These are phyloP conservation scores for Stropharia rugosoannulata DNA, from an alignment of 768 basidiomycete genomes.

Conservation along the genomic window DNA sequence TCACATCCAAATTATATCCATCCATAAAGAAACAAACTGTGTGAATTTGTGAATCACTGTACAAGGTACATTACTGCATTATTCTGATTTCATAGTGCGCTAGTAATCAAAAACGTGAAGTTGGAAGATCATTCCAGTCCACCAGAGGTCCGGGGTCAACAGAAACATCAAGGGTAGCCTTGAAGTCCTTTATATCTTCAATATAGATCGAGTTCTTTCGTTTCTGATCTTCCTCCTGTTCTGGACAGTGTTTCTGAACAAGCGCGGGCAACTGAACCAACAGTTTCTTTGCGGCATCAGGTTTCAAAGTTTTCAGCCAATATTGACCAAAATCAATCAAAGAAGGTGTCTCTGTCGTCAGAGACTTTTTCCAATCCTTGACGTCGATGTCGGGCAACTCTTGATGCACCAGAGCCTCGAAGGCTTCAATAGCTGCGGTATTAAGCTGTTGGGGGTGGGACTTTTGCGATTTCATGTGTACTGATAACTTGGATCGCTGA, in stretches of 20 bases:
- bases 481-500: conserved; percentile 78
- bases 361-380: conserved; percentile 47
- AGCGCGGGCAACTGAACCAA: conserved; percentile 57
- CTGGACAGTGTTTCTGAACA: conserved; percentile 53
- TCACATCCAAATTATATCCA: conserved; percentile 9
- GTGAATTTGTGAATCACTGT: neutral
- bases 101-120: conserved; percentile 14
- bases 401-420: conserved; percentile 51
- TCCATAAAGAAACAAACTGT: neutral
- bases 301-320: conserved; percentile 51
- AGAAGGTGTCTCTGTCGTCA: conserved; percentile 58
- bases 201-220: conserved; percentile 57
- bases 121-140: conserved; percentile 74
- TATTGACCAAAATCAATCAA: conserved; percentile 61
- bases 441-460: conserved; percentile 62
- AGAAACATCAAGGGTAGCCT: conserved; percentile 51
- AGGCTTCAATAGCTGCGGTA: conserved; percentile 57
- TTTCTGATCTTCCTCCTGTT: conserved; percentile 45
- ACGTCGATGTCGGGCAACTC: conserved; percentile 50
- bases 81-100: neutral
- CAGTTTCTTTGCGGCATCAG: conserved; percentile 42
- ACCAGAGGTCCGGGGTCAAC: conserved; percentile 66
- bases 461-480: conserved; percentile 77
- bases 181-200: conserved; percentile 67
- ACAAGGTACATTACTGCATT: neutral